Conservation (phyloP, 208 protist species). For the Trypanosoma boissoni region DNA sequence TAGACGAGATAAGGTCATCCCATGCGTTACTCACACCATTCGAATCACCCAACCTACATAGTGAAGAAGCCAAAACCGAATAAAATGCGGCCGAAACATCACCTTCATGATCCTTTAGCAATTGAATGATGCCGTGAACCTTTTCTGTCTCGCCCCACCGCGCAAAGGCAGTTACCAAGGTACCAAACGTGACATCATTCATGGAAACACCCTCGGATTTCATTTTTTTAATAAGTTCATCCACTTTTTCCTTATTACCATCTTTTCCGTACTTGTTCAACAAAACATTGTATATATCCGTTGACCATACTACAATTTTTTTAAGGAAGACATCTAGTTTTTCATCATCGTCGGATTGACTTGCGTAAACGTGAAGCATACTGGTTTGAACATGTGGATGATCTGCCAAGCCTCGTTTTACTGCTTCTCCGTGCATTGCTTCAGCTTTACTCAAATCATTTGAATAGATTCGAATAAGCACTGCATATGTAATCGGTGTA, state of each 20-base stretch:
- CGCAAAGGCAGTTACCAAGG: constrained; percentile 81
- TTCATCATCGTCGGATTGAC: constrained; percentile 21
- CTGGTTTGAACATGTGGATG: constrained; percentile 84
- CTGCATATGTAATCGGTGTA: constrained; percentile 69
- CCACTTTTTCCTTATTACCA: constrained; percentile 56
- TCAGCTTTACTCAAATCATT: constrained; percentile 45
- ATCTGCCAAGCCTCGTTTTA: constrained; percentile 55
- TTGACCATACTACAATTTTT: constrained; percentile 52
- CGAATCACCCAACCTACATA: constrained; percentile 69
- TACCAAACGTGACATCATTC: constrained; percentile 91
- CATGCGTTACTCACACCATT: constrained; percentile 81
- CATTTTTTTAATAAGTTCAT: constrained; percentile 74
- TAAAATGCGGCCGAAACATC: constrained; percentile 81
- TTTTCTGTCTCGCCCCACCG: constrained; percentile 65
- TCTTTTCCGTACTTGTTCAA: constrained; percentile 78
- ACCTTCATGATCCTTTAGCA: constrained; percentile 72
- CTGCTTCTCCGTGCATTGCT: constrained; percentile 56
- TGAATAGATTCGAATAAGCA: constrained; percentile 67
- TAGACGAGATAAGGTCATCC: constrained; percentile 78
- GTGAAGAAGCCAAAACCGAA: constrained; percentile 81
- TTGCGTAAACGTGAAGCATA: constrained; percentile 64
- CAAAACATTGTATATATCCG: constrained; percentile 86
- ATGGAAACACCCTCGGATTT: constrained; percentile 62
- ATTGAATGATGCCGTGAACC: constrained; percentile 70
- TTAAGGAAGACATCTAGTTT: constrained; percentile 54